Percentiles rank a stretch among this genome's conserved stretches.
These are phyloP conservation scores for Lagenidium sp. DNA, from an alignment of 352 stramenopile species.

Conservation along the genomic window DNA sequence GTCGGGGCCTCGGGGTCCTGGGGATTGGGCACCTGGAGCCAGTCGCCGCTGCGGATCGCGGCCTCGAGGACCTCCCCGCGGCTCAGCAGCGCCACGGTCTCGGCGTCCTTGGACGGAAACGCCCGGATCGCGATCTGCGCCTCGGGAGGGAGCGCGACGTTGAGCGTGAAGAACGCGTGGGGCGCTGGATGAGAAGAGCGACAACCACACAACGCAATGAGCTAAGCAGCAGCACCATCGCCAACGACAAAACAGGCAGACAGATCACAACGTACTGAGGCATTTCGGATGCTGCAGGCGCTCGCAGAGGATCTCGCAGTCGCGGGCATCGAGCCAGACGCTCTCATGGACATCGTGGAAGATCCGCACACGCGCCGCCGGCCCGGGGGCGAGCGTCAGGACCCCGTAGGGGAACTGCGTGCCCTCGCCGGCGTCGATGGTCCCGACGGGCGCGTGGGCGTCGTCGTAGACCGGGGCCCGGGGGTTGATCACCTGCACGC, in stretches of 20 bases:
- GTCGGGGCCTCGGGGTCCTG: conserved; percentile 8
- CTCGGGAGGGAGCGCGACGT: conserved; percentile 38
- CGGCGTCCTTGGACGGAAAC: conserved; percentile 52
- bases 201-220: not conserved
- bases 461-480: conserved; percentile 30
- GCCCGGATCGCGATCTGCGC: conserved; percentile 57
- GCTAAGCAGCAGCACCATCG: conserved; percentile 4
- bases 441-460: conserved; percentile 18
- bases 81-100: conserved; percentile 40
- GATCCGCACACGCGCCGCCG: conserved; percentile 18
- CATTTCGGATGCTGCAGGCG: conserved; percentile 31
- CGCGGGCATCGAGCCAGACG: conserved; percentile 43
- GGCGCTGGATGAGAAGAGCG: conserved; percentile 9
- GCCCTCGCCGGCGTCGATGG: conserved; percentile 22
- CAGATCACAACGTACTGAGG: conserved; percentile 40
- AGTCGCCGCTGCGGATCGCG: conserved; percentile 28
- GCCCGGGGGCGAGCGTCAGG: too few species aligned
- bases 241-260: too few species aligned
- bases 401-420: conserved; percentile 32
- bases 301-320: conserved; percentile 37
- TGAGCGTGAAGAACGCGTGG: conserved; percentile 54
- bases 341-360: conserved; percentile 30
- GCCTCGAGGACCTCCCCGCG: conserved; percentile 47
- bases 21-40: conserved; percentile 29
- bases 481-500: conserved; percentile 26